Base-by-base conservation (phyloP, 257 asterid genomes). In the Solanum piurae region DNA sequence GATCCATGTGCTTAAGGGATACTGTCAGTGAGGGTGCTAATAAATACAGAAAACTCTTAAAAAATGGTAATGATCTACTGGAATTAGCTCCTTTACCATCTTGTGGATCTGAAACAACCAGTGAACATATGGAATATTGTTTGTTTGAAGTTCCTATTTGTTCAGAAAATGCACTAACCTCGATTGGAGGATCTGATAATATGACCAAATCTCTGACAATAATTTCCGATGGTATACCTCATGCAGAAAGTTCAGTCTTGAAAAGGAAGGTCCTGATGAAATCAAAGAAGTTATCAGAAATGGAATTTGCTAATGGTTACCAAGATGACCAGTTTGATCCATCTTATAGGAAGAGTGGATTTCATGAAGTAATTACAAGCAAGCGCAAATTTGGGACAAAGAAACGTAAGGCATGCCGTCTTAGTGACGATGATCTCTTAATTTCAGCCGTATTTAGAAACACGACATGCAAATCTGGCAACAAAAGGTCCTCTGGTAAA, bases 381-480 rank as follows among this genome's bases (percentile, higher is more conserved):
- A 82, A 49, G 44, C 86, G 3, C 25, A 88, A 86, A 76, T 11
- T 62, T 79, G 86, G 94, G 88, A 88, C 93, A 83, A 93, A 91
- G 90, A 93, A 92, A 89, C 88, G 89, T 46, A 94, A 90, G 90
- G 79, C 88, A 37, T 90, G 93, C 68, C 82, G 91, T 86, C 93
- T 93, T 83, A 88, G 91, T 64, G 99, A 96, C 21, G 94, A 91
- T 12, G 99, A 96, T 89, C 96, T 95, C 87, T 93, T 97, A 87
- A 93, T 97, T 86, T 96, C 99, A 25, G 98, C 98, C 84, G 89
- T 95, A 77, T 86, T 94, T 83, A 96, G 92, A 89, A 90, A 91
- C 16, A 94, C 94, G 90, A 76, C 88, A 13, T 87, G 90, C 88
- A 91, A 91, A 90, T 84, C 93, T 86, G 87, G 93, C 83, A 89